phyloP scores from a whole-genome alignment of 2,329 filamentous ascomycete species.

The Aspergillus novoparasiticus region DNA sequence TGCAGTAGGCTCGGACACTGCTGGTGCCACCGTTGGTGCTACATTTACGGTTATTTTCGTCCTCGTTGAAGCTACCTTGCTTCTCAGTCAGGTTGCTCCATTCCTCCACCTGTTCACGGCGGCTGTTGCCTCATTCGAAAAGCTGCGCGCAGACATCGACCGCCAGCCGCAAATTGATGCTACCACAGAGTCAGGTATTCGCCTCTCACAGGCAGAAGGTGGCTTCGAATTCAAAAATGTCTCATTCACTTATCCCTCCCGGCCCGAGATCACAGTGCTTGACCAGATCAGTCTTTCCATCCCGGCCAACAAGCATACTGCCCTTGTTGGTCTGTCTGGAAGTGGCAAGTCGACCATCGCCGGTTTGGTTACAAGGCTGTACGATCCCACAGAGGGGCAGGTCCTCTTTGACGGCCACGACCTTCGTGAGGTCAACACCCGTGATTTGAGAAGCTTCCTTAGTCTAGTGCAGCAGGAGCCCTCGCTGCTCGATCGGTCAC shows the following conservation, averaged over 20 bases:
- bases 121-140: conserved; percentile 58
- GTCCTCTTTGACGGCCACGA: conserved; percentile 43
- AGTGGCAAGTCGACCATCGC: conserved; percentile 77
- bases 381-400: conserved; percentile 49
- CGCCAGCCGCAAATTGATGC: conserved; percentile 51
- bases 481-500: conserved; percentile 77
- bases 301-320: conserved; percentile 51
- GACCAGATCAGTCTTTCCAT: conserved; percentile 37
- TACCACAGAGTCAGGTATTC: conserved; percentile 24
- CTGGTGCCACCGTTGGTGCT: conserved; percentile 35
- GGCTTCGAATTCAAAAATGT: conserved; percentile 40
- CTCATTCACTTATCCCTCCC: conserved; percentile 36
- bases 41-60: conserved; percentile 44
- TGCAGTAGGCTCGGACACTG: conserved; percentile 19
- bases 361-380: conserved; percentile 72
- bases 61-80: conserved; percentile 40
- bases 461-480: conserved; percentile 64
- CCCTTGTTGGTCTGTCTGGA: conserved; percentile 73
- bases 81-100: conserved; percentile 43
- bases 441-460: conserved; percentile 26
- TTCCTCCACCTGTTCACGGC: conserved; percentile 52
- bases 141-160: conserved; percentile 62
- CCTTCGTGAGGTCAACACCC: conserved; percentile 37
- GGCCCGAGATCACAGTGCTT: conserved; percentile 44
- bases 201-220: conserved; percentile 28